Base-by-base conservation (phyloP, 768 basidiomycete species). In the Mycena galopus region DNA sequence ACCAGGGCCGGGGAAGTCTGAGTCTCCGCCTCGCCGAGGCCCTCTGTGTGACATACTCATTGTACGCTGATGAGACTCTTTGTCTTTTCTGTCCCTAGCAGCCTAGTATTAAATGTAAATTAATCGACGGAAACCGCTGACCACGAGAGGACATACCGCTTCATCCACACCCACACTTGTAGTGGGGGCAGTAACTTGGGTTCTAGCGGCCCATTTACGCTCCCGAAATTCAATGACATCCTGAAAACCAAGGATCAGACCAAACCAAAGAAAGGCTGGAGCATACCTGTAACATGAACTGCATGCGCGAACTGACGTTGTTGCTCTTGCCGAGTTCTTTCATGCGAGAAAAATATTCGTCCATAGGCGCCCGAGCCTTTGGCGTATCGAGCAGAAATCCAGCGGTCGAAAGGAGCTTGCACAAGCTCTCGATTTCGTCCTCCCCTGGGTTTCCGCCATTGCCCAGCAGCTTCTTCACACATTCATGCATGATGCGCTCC, bases 401-500 rank as follows among this genome's bases (percentile, higher is more conserved):
- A 64, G 98, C 95, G 8, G 97, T 98, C 88, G 92, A 89, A 62
- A 99, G 81, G 65, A 99, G 88, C 81, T 95, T 96, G 88, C 96
- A 98, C 67, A 98, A 88, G 57, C 93, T 94, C 87, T 99, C 97
- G 74, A 99, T 94, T 79, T 98, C 97, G 84, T 98, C 97, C 83
- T 99, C 98, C 79, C 98, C 96, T 0, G 96, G 98, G 77, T 95
- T 94, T 75, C 95, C 92, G 67, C 96, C 92, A 79, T 98, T 98
- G 62, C 92, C 89, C 17, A 99, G 86, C 14, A 98, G 88, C 84
- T 96, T 96, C 89, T 96, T 95, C 79, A 98, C 91, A 86, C 96
- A 99, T 82, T 96, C 94, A 85, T 96, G 94, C 94, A 99, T 99
- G 84, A 99, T 97, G 76, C 95, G 93, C 84, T 96, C 95, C 57